phyloP scores from a whole-genome alignment of 1,284 basidiomycete species.

The Malassezia furfur region DNA sequence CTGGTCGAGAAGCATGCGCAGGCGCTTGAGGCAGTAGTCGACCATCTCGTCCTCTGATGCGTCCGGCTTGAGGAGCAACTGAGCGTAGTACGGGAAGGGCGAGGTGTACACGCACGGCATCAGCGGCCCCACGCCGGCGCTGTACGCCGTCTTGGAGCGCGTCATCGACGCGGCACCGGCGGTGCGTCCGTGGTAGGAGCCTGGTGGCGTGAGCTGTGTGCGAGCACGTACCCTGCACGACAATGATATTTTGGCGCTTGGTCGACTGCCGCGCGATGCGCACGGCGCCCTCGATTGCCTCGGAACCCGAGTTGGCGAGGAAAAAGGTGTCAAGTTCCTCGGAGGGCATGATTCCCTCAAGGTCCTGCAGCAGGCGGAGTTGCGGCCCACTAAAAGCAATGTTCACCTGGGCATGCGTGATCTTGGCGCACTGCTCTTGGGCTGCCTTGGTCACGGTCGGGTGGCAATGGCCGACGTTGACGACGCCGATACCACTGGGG shows the following conservation, averaged over 20 bases:
- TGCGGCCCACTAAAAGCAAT: conserved; percentile 34
- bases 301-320: conserved; percentile 79
- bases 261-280: conserved; percentile 68
- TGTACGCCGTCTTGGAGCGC: conserved; percentile 81
- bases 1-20: conserved; percentile 72
- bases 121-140: conserved; percentile 64
- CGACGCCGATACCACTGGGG: conserved; percentile 38
- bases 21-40: conserved; percentile 64
- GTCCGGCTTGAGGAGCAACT: conserved; percentile 59
- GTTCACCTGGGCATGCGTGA: conserved; percentile 46
- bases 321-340: conserved; percentile 74
- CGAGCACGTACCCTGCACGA: conserved; percentile 58
- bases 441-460: conserved; percentile 40
- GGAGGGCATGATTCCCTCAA: conserved; percentile 59
- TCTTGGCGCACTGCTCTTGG: conserved; percentile 35
- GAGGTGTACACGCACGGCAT: conserved; percentile 78
- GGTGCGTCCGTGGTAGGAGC: conserved; percentile 46
- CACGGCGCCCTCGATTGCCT: conserved; percentile 65
- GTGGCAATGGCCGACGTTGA: conserved; percentile 45
- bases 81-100: conserved; percentile 90
- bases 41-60: conserved; percentile 63
- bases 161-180: conserved; percentile 75
- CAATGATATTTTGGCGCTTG: conserved; percentile 73
- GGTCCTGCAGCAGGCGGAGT: conserved; percentile 31
- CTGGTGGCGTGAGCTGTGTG: background rate